Conservation (phyloP, 768 basidiomycete species). For the Mycena capillaripes region DNA sequence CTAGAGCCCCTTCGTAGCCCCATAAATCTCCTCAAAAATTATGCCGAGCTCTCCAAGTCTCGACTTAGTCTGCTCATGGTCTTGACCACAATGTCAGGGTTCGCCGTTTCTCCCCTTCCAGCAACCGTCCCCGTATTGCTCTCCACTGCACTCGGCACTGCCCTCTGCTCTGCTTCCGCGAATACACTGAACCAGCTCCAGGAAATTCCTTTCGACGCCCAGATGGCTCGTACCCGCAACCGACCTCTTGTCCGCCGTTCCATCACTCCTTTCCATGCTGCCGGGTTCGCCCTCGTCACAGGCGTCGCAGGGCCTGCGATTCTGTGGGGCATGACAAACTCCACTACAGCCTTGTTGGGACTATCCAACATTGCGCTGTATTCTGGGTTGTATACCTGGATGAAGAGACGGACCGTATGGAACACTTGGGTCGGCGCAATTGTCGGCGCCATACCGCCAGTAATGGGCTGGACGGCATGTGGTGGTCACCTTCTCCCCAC, state of each 20-base stretch:
- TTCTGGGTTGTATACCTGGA: slow-evolving; percentile 91
- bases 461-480: slow-evolving; percentile 99
- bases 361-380: slow-evolving; percentile 89
- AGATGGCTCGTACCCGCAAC: slow-evolving; percentile 92
- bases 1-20: slow-evolving; percentile 3
- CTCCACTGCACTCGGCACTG: slow-evolving; percentile 89
- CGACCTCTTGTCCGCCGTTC: slow-evolving; percentile 89
- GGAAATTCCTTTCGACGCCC: slow-evolving; percentile 96
- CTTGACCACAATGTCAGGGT: slow-evolving; percentile 90
- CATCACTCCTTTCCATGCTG: slow-evolving; percentile 87
- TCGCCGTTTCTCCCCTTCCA: slow-evolving; percentile 92
- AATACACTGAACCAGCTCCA: slow-evolving; percentile 96
- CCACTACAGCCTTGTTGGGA: slow-evolving; percentile 87
- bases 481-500: slow-evolving; percentile 83
- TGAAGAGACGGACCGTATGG: slow-evolving; percentile 83
- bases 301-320: slow-evolving; percentile 85
- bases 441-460: slow-evolving; percentile 92
- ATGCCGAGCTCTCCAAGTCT: slow-evolving; percentile 87
- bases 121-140: slow-evolving; percentile 87
- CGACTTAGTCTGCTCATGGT: slow-evolving; percentile 89
- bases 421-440: slow-evolving; percentile 97
- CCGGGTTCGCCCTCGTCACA: slow-evolving; percentile 81
- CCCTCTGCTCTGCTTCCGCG: slow-evolving; percentile 92
- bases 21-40: slow-evolving; percentile 45
- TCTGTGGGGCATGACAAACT: slow-evolving; percentile 87